These are phyloP conservation scores for Atkinsonella texensis DNA, from an alignment of 2,329 filamentous ascomycete genomes.

Conservation along the genomic window DNA sequence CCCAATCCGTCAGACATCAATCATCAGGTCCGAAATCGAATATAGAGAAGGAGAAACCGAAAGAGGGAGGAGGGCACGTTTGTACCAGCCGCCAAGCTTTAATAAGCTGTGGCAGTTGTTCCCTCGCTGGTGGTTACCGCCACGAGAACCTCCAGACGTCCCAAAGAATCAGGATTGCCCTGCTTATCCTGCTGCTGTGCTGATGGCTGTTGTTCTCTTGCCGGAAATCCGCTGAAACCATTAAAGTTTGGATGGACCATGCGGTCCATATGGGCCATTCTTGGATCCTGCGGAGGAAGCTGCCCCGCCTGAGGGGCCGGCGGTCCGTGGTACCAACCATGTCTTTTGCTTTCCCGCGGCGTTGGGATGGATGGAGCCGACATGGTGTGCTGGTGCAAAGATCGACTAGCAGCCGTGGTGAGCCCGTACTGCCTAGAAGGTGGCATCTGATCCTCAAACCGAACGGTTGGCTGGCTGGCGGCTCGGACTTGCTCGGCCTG, in stretches of 20 bases:
- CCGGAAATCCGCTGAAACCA: slow-evolving; percentile 39
- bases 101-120: slow-evolving; percentile 30
- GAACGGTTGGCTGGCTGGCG: slow-evolving; percentile 33
- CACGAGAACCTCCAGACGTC: slow-evolving; percentile 30
- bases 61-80: no score
- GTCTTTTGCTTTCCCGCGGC: slow-evolving; percentile 50
- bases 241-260: slow-evolving; percentile 46
- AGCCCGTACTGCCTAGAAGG: slow-evolving; percentile 20
- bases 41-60: no score
- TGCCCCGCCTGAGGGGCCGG: slow-evolving; percentile 24
- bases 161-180: slow-evolving; percentile 20
- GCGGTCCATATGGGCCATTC: slow-evolving; percentile 37
- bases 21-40: no score
- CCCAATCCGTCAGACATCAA: no score
- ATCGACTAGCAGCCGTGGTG: slow-evolving; percentile 17
- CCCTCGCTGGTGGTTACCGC: slow-evolving; percentile 33
- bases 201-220: slow-evolving; percentile 17
- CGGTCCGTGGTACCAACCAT: slow-evolving; percentile 59
- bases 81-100: background rate
- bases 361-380: slow-evolving; percentile 45
- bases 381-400: slow-evolving; percentile 44
- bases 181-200: slow-evolving; percentile 19
- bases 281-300: slow-evolving; percentile 16
- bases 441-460: slow-evolving; percentile 39
- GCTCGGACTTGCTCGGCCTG: slow-evolving; percentile 39